A percentile compares a stretch with the other conserved stretches of the same genome.
These are phyloP conservation scores for Paratinospora sagittata DNA, from an alignment of 164 flowering plant species.

Conservation along the genomic window DNA sequence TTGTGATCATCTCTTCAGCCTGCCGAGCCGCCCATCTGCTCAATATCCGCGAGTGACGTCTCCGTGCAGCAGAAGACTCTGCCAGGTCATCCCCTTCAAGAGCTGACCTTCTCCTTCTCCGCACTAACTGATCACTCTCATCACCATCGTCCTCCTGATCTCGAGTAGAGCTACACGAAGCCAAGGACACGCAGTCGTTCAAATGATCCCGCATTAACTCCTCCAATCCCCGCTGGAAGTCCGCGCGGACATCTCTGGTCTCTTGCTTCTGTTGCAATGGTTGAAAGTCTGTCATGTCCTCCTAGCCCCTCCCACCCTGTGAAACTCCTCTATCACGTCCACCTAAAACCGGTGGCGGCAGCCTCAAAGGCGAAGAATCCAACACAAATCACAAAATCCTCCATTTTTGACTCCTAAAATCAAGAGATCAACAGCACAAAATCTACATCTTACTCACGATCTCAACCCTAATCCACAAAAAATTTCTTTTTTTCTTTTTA, in stretches of 20 bases:
- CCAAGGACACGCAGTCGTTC: slow-evolving; percentile 76
- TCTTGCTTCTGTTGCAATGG: slow-evolving; percentile 78
- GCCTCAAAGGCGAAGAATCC: slow-evolving; percentile 9
- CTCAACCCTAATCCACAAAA: slow-evolving; percentile 5
- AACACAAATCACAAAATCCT: slow-evolving; percentile 1
- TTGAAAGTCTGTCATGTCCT: slow-evolving; percentile 59
- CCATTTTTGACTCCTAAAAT: slow-evolving; percentile 6
- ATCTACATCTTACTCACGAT: slow-evolving; percentile 5
- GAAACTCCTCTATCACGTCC: slow-evolving; percentile 11
- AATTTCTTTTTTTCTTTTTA: not conserved
- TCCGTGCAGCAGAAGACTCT: slow-evolving; percentile 86
- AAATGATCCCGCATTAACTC: slow-evolving; percentile 79
- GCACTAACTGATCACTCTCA: slow-evolving; percentile 70
- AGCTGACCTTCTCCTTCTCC: slow-evolving; percentile 79
- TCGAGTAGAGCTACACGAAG: slow-evolving; percentile 63
- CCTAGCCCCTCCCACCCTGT: slow-evolving; percentile 16
- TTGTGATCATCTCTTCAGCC: slow-evolving; percentile 95
- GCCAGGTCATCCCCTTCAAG: slow-evolving; percentile 95
- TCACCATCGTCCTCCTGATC: slow-evolving; percentile 70
- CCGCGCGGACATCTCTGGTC: slow-evolving; percentile 42
- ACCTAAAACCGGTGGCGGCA: not conserved
- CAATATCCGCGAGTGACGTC: slow-evolving; percentile 82
- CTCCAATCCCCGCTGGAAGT: slow-evolving; percentile 78
- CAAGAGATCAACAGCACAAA: slow-evolving; percentile 13
- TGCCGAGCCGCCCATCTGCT: slow-evolving; percentile 95